Conservation (phyloP, 139 green algal species). For the Chlamydomonas incerta region DNA sequence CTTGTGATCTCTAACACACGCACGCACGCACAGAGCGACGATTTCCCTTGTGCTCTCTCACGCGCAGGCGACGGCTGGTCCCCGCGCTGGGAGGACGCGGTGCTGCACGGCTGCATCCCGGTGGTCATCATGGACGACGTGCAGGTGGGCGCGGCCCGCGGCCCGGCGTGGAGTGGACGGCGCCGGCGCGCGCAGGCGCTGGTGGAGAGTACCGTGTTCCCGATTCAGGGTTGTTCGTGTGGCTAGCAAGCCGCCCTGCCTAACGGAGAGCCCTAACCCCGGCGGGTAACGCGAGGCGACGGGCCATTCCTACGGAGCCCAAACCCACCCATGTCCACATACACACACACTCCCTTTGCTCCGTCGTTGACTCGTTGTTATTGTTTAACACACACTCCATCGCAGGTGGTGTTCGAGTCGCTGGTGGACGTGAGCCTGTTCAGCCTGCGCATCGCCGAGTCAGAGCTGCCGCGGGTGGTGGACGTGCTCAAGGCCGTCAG, state of each 20-base stretch:
- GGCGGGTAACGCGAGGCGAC: too few relatives aligned
- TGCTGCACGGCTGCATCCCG: conserved; percentile 82
- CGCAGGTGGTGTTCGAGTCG: conserved; percentile 44
- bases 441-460: conserved; percentile 50
- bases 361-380: not conserved
- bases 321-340: not conserved
- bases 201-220: too few relatives aligned
- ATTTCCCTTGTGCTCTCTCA: not conserved
- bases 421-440: conserved; percentile 31
- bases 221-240: too few relatives aligned
- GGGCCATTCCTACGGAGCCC: too few relatives aligned
- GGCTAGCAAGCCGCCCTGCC: too few relatives aligned
- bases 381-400: too few relatives aligned
- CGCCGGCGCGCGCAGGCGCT: too few relatives aligned
- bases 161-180: too few relatives aligned
- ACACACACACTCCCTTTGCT: not conserved
- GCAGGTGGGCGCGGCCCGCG: too few relatives aligned
- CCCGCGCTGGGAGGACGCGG: conserved; percentile 68
- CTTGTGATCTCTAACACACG: too few relatives aligned
- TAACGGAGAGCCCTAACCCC: too few relatives aligned
- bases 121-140: conserved; percentile 68
- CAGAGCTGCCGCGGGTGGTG: conserved; percentile 28
- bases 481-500: conserved; percentile 48
- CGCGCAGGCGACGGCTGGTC: conserved; percentile 69
- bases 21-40: not conserved